Evolutionary conservation across 2,329 filamentous ascomycete species (phyloP).

Genomic region (Clarireedia paspali): DNA sequence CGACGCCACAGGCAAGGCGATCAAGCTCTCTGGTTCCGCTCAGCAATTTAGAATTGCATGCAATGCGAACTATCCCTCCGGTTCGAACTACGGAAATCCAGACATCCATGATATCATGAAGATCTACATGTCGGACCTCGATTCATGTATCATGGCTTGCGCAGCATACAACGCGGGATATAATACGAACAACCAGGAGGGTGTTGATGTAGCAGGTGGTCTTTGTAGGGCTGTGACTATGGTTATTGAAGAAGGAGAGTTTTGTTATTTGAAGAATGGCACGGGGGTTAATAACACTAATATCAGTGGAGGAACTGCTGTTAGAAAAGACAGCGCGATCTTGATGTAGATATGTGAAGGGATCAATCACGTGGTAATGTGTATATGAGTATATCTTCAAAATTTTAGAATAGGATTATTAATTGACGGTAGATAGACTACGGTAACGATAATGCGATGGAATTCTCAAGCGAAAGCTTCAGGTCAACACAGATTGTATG

Average conservation of each 20-base stretch:
- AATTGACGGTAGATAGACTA: too few relatives aligned
- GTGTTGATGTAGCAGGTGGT: not conserved
- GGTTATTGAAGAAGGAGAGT: conserved; percentile 3
- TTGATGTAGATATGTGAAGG: not conserved
- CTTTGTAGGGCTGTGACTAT: conserved; percentile 5
- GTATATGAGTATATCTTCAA: not conserved
- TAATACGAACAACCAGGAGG: not conserved
- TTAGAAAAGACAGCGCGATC: conserved; percentile 8
- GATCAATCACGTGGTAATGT: not conserved
- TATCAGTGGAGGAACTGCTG: not conserved
- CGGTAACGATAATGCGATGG: too few relatives aligned
- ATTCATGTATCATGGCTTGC: conserved; percentile 2
- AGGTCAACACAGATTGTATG: too few relatives aligned
- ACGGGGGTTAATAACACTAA: conserved; percentile 7
- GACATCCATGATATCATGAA: conserved; percentile 7
- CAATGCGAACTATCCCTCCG: conserved; percentile 6
- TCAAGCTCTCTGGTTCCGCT: not conserved
- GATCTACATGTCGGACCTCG: conserved; percentile 2
- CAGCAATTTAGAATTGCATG: conserved; percentile 6
- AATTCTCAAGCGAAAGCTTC: too few relatives aligned
- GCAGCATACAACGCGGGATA: conserved; percentile 7
- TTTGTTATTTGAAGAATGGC: conserved; percentile 11
- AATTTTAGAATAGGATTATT: not conserved
- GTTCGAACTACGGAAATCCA: conserved; percentile 3
- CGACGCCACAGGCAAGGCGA: not conserved